phyloP scores from a whole-genome alignment of 2,329 filamentous ascomycete species.

The Penicillium sp. region DNA sequence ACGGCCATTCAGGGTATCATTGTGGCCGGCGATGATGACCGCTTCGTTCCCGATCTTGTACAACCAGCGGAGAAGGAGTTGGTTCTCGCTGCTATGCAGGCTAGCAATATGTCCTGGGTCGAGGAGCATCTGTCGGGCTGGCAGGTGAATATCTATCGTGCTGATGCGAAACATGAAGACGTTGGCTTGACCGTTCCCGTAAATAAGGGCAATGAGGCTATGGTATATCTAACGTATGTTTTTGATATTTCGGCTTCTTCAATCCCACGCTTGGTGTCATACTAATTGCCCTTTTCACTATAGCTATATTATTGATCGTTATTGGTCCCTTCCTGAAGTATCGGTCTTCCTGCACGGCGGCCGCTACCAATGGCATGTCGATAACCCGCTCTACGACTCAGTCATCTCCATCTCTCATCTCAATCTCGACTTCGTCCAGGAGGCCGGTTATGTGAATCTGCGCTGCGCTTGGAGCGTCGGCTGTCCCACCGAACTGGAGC shows the following conservation, averaged over 20 bases:
- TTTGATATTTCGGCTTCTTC: not conserved
- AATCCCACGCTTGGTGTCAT: not conserved
- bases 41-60: not conserved
- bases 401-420: constrained; percentile 30
- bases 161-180: constrained; percentile 40
- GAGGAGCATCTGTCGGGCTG: constrained; percentile 18
- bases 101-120: constrained; percentile 27
- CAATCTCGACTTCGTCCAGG: constrained; percentile 30
- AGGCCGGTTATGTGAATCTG: constrained; percentile 38
- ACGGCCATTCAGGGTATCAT: not conserved
- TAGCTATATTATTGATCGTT: constrained; percentile 30
- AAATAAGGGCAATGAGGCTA: constrained; percentile 52
- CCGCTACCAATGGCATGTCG: constrained; percentile 46
- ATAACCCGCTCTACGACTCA: constrained; percentile 30
- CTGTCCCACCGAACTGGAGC: constrained; percentile 38
- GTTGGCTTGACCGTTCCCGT: constrained; percentile 41
- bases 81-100: constrained; percentile 22
- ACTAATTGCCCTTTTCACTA: not conserved
- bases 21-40: not conserved
- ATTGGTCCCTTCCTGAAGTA: constrained; percentile 42
- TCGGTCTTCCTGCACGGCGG: constrained; percentile 44
- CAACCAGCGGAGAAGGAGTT: constrained; percentile 17
- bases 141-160: constrained; percentile 40
- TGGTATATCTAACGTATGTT: constrained; percentile 50
- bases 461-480: constrained; percentile 35